These are phyloP conservation scores for Diplodia sapinea DNA, from an alignment of 2,329 filamentous ascomycete species.

Conservation along the genomic window DNA sequence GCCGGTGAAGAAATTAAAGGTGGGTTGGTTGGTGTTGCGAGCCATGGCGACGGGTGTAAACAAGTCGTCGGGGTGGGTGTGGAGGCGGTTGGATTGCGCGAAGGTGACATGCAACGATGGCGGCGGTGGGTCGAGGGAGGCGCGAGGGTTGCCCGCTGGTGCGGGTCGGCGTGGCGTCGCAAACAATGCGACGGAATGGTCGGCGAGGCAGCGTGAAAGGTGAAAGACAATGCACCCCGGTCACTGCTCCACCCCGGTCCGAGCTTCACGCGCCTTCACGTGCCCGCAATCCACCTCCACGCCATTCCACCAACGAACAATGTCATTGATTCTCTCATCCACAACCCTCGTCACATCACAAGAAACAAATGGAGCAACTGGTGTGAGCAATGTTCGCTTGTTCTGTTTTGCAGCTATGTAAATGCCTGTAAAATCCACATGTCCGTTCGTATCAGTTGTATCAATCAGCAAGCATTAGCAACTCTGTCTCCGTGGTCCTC, in stretches of 20 bases:
- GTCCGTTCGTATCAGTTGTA: too few species aligned
- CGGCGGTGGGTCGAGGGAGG: not conserved
- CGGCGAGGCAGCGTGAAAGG: slow-evolving; percentile 18
- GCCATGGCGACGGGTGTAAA: slow-evolving; percentile 32
- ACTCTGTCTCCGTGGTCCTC: too few species aligned
- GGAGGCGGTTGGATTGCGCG: not conserved
- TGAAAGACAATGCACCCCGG: slow-evolving; percentile 14
- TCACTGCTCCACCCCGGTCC: not conserved
- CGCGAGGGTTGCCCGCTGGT: slow-evolving; percentile 1
- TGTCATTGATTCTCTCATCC: not conserved
- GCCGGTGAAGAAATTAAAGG: slow-evolving; percentile 57
- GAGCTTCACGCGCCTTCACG: slow-evolving; percentile 24
- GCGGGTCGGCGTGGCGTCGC: not conserved
- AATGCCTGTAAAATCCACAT: too few species aligned
- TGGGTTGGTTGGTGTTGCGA: slow-evolving; percentile 47
- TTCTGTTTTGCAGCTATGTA: too few species aligned
- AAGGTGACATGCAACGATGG: too few species aligned
- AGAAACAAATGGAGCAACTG: too few species aligned
- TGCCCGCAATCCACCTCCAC: not conserved
- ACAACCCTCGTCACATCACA: too few species aligned
- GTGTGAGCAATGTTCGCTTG: too few species aligned
- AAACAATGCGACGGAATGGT: slow-evolving; percentile 16
- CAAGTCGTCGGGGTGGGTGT: not conserved
- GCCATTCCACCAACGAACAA: not conserved
- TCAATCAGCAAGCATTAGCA: too few species aligned